A percentile compares a stretch with the other conserved stretches of the same genome.
phyloP scores from a whole-genome alignment of 805 yeast genomes.

The Cyberlindnera mrakii region DNA sequence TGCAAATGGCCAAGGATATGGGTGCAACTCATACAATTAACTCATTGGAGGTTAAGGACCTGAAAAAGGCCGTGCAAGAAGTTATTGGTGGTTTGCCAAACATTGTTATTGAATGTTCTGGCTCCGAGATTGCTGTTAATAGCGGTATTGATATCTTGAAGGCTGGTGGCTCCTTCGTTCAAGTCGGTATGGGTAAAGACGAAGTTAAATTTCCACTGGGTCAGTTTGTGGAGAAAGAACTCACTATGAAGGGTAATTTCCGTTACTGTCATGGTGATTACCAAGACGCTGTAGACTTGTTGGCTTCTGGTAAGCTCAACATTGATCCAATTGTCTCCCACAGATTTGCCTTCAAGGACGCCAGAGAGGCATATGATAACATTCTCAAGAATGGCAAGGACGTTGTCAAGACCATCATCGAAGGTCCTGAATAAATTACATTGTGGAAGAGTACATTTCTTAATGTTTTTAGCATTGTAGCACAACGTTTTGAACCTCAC shows the following conservation, averaged over 20 bases:
- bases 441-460: too few species aligned
- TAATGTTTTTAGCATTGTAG: too few species aligned
- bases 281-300: constrained; percentile 59
- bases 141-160: constrained; percentile 57
- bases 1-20: constrained; percentile 58
- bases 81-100: constrained; percentile 36
- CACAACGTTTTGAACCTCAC: too few species aligned
- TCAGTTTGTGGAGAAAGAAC: constrained; percentile 60
- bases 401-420: constrained; percentile 75
- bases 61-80: constrained; percentile 25
- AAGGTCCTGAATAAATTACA: constrained; percentile 51
- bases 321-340: constrained; percentile 71
- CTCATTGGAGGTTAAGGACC: constrained; percentile 32
- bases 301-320: constrained; percentile 56
- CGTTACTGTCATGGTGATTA: constrained; percentile 79
- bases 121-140: constrained; percentile 71
- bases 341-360: constrained; percentile 63
- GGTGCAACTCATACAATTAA: constrained; percentile 62
- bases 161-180: constrained; percentile 70
- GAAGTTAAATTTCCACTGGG: constrained; percentile 70
- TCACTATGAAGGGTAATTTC: constrained; percentile 68
- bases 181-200: constrained; percentile 80
- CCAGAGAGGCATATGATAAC: constrained; percentile 66
- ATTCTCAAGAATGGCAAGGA: constrained; percentile 54
- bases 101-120: constrained; percentile 80